Evolutionary conservation across 139 green algal species (phyloP).

Genomic region (Trebouxia sp.): DNA sequence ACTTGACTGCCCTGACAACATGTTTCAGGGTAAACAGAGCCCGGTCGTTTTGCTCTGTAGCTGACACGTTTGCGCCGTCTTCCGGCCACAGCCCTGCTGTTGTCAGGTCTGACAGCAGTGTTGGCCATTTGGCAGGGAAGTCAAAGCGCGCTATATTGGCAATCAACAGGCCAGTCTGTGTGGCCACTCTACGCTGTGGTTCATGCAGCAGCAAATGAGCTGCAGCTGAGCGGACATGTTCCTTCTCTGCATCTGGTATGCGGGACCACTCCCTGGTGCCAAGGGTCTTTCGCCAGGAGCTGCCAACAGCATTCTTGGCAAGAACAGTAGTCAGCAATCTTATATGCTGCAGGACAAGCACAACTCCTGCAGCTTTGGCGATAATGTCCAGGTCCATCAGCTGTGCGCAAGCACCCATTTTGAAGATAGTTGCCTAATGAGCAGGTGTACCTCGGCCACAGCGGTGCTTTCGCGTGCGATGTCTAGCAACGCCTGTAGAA

Average conservation of each 20-base stretch:
- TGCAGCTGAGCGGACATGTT: constrained; percentile 48
- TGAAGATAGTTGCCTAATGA: no score
- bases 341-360: constrained; percentile 49
- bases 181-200: constrained; percentile 53
- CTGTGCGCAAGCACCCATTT: no score
- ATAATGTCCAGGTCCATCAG: neutral
- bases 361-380: neutral
- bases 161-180: constrained; percentile 72
- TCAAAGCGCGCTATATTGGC: constrained; percentile 70
- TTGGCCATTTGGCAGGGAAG: constrained; percentile 36
- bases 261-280: constrained; percentile 48
- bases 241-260: constrained; percentile 64
- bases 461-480: constrained; percentile 55
- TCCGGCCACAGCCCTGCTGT: constrained; percentile 32
- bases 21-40: constrained; percentile 67
- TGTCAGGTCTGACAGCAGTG: constrained; percentile 46
- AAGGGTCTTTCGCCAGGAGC: constrained; percentile 79
- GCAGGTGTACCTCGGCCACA: constrained; percentile 59
- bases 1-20: constrained; percentile 62
- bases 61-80: constrained; percentile 5
- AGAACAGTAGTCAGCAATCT: constrained; percentile 74
- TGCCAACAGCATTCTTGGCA: constrained; percentile 82
- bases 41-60: constrained; percentile 41
- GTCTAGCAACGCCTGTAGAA: constrained; percentile 62
- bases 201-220: constrained; percentile 58